Evolutionary conservation across 495 filamentous ascomycete genomes (phyloP).

Genomic region (Neurospora discreta): DNA sequence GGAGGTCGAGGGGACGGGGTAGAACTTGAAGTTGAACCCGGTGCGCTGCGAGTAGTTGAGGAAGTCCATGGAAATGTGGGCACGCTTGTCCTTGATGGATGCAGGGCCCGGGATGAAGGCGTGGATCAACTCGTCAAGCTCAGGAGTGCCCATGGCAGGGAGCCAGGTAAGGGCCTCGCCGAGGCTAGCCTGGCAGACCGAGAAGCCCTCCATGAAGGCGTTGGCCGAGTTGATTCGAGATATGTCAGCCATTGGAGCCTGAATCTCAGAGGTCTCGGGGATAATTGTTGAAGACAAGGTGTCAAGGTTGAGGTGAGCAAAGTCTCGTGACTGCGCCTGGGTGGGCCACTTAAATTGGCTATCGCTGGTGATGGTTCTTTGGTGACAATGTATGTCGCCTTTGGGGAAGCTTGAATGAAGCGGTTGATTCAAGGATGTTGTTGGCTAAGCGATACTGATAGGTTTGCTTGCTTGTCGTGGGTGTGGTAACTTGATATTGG

Average conservation of each 20-base stretch:
- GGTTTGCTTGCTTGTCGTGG: background rate
- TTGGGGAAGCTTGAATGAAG: background rate
- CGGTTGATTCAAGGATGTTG: background rate
- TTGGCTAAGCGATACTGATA: background rate
- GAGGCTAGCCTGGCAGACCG: constrained; percentile 37
- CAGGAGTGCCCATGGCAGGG: constrained; percentile 39
- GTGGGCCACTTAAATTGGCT: background rate
- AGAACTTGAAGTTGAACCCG: constrained; percentile 40
- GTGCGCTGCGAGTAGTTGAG: constrained; percentile 33
- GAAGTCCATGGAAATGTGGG: constrained; percentile 43
- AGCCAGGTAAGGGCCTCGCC: constrained; percentile 42
- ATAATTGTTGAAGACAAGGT: background rate
- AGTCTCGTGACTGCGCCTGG: background rate
- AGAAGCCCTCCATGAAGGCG: constrained; percentile 32
- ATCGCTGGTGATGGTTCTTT: background rate
- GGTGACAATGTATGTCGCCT: background rate
- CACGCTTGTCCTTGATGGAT: constrained; percentile 41
- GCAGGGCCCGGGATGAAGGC: constrained; percentile 37
- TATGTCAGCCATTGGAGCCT: constrained; percentile 22
- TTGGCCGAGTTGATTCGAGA: constrained; percentile 27
- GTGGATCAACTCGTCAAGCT: constrained; percentile 43
- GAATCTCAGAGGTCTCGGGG: background rate
- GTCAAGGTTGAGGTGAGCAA: background rate
- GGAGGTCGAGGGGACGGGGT: constrained; percentile 29
- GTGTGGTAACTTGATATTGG: background rate